These are phyloP conservation scores for Pseudomassariella vexata DNA, from an alignment of 2,329 filamentous ascomycete species.

Conservation along the genomic window DNA sequence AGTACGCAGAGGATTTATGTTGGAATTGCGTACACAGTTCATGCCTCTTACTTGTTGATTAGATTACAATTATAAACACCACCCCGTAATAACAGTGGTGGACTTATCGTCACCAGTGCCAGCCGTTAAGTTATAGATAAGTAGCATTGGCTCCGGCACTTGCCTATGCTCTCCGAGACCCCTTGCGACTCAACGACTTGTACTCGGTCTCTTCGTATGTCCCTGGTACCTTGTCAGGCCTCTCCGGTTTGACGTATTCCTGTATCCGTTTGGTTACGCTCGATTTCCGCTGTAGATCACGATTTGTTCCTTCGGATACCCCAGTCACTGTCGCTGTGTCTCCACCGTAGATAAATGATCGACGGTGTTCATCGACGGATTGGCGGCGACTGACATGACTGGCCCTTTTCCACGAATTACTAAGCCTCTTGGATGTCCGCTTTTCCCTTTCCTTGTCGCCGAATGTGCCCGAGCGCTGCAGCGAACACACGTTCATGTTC, in stretches of 20 bases:
- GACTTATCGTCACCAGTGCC: too few relatives aligned
- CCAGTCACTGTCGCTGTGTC: neutral
- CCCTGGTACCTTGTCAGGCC: neutral
- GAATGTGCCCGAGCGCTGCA: constrained; percentile 3
- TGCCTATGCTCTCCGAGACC: too few relatives aligned
- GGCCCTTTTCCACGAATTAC: constrained; percentile 4
- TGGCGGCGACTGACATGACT: constrained; percentile 8
- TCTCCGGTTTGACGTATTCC: constrained; percentile 4
- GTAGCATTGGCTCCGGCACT: too few relatives aligned
- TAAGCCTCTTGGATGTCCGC: neutral
- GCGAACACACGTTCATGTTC: neutral
- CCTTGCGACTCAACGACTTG: too few relatives aligned
- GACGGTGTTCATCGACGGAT: constrained; percentile 2
- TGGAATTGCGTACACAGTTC: too few relatives aligned
- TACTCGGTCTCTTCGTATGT: neutral
- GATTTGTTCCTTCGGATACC: too few relatives aligned
- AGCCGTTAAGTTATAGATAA: too few relatives aligned
- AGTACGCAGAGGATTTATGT: too few relatives aligned
- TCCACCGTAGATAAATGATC: neutral
- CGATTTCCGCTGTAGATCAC: too few relatives aligned
- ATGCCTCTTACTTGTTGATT: too few relatives aligned
- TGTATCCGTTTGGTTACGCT: constrained; percentile 3
- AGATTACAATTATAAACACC: too few relatives aligned
- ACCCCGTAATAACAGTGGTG: too few relatives aligned
- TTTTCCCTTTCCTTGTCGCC: neutral